Percentiles rank a stretch among this genome's conserved stretches.
Evolutionary conservation across 2,329 filamentous ascomycete species (phyloP).

Genomic region (Thyridium curvatum): DNA sequence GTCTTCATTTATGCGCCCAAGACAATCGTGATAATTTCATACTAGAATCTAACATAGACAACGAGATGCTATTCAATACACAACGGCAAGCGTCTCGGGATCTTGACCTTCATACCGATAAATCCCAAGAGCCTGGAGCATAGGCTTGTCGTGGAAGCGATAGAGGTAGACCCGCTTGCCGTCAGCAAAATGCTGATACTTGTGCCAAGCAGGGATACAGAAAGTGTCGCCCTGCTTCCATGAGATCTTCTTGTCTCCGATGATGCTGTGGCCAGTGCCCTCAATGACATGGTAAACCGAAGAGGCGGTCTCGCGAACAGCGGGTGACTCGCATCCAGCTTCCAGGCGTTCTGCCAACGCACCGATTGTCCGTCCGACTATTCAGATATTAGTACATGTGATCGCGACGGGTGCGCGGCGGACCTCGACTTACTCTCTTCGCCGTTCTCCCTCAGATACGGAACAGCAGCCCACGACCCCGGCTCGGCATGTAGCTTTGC

Average conservation of each 20-base stretch:
- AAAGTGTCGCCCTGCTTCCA: slow-evolving; percentile 50
- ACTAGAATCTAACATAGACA: no score
- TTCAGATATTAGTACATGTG: slow-evolving; percentile 2
- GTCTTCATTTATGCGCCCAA: no score
- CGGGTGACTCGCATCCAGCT: slow-evolving; percentile 25
- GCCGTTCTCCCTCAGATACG: slow-evolving; percentile 24
- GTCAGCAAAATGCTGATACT: slow-evolving; percentile 38
- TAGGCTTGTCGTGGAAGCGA: slow-evolving; percentile 47
- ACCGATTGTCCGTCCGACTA: slow-evolving; percentile 25
- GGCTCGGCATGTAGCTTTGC: slow-evolving; percentile 24
- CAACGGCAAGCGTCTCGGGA: slow-evolving; percentile 30
- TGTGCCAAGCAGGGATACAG: slow-evolving; percentile 45
- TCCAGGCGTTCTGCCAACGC: slow-evolving; percentile 37
- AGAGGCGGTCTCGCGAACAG: slow-evolving; percentile 41
- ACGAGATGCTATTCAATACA: no score
- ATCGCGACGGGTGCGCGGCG: not conserved
- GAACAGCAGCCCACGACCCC: slow-evolving; percentile 18
- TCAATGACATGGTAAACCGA: slow-evolving; percentile 46
- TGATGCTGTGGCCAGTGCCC: slow-evolving; percentile 32
- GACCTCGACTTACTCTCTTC: slow-evolving; percentile 16
- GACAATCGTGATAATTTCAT: no score
- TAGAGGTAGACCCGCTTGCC: slow-evolving; percentile 38
- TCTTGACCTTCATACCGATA: slow-evolving; percentile 34
- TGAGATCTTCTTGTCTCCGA: slow-evolving; percentile 26
- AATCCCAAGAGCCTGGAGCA: slow-evolving; percentile 44